Conservation (phyloP, 768 basidiomycete genomes). For the Calocera viscosa region DNA sequence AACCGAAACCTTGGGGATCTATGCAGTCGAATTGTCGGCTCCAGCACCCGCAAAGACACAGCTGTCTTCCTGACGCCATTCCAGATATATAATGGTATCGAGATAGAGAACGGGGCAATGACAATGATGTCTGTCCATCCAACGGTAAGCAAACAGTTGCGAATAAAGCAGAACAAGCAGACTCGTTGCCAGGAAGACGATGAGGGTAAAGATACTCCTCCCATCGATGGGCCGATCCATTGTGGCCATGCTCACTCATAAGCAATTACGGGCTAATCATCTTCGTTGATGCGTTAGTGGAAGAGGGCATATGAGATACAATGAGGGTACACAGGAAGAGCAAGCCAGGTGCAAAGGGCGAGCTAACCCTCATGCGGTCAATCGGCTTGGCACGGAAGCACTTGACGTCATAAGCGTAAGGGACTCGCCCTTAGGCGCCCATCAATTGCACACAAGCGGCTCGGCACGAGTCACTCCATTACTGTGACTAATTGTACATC, state of each 20-base stretch:
- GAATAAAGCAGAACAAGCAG: conserved; percentile 15
- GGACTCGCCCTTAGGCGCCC: too few species aligned
- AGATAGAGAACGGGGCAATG: conserved; percentile 27
- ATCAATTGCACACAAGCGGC: too few species aligned
- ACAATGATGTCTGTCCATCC: conserved; percentile 25
- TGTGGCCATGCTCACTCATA: too few species aligned
- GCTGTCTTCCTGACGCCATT: not conserved
- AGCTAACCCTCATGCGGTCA: not conserved
- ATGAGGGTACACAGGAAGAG: too few species aligned
- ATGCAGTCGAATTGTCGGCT: conserved; percentile 7
- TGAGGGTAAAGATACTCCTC: conserved; percentile 28
- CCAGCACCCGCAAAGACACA: not conserved
- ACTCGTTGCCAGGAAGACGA: conserved; percentile 31
- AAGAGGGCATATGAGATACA: too few species aligned
- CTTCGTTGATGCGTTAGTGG: too few species aligned
- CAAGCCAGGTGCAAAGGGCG: too few species aligned
- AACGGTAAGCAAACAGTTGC: not conserved
- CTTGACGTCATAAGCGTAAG: not conserved
- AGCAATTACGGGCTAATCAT: too few species aligned
- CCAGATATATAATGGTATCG: conserved; percentile 21
- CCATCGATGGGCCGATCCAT: conserved; percentile 19
- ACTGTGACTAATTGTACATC: too few species aligned
- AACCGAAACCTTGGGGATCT: conserved; percentile 19
- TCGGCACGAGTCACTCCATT: too few species aligned
- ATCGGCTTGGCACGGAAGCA: not conserved